Conservation (phyloP, 1,139 yeast genomes). For the Taphrina wiesneri region DNA sequence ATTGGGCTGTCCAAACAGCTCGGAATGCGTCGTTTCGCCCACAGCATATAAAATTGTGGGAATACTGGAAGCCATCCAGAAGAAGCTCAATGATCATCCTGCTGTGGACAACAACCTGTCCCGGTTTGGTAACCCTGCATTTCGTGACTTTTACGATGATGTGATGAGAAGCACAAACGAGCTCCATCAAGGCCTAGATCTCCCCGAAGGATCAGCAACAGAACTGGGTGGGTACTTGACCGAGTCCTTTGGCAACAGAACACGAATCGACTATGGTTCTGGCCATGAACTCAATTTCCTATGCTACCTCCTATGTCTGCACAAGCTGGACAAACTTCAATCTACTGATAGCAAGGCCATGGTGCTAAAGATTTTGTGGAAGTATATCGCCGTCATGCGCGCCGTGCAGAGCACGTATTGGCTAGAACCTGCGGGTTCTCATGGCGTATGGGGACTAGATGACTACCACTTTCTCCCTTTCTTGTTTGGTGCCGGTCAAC, state of each 20-base stretch:
- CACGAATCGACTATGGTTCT: slow-evolving; percentile 91
- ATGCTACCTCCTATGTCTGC: slow-evolving; percentile 57
- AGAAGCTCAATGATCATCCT: slow-evolving; percentile 59
- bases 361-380: slow-evolving; percentile 62
- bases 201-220: slow-evolving; percentile 1
- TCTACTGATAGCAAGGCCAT: slow-evolving; percentile 37
- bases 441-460: slow-evolving; percentile 96
- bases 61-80: slow-evolving; percentile 53
- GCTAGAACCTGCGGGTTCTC: slow-evolving; percentile 95
- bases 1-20: slow-evolving; percentile 53
- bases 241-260: slow-evolving; percentile 82
- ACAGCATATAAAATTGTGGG: slow-evolving; percentile 4
- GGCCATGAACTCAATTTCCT: slow-evolving; percentile 93
- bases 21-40: slow-evolving; percentile 32
- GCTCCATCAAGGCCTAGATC: slow-evolving; percentile 11
- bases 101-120: slow-evolving; percentile 70
- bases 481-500: slow-evolving; percentile 82
- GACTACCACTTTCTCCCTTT: slow-evolving; percentile 94
- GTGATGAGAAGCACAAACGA: slow-evolving; percentile 43
- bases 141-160: slow-evolving; percentile 80
- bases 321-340: slow-evolving; percentile 37
- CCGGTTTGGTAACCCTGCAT: slow-evolving; percentile 89
- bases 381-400: slow-evolving; percentile 55
- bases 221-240: slow-evolving; percentile 51
- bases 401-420: slow-evolving; percentile 58